A percentile compares a stretch with the other conserved stretches of the same genome.
Conservation (phyloP, 345 rosid genomes). For the Lepidium didymum region DNA sequence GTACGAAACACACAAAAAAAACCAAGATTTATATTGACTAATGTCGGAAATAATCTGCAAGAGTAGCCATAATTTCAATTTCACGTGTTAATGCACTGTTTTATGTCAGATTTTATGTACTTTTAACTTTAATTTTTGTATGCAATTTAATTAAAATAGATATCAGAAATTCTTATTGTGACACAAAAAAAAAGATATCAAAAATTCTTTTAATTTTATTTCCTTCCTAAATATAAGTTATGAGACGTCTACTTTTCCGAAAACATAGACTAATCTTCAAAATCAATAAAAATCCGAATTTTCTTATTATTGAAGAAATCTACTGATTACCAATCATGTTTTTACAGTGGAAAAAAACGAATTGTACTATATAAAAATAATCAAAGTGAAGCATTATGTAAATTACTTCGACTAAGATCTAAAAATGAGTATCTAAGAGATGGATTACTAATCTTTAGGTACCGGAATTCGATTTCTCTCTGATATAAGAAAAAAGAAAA, state of each 20-base stretch:
- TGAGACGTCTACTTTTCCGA: neutral
- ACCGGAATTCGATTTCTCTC: no score
- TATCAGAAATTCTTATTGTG: no score
- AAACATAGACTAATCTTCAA: no score
- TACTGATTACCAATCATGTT: no score
- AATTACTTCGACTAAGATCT: neutral
- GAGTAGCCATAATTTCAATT: conserved; percentile 2
- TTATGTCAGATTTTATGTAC: neutral
- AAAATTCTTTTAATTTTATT: neutral
- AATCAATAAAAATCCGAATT: no score
- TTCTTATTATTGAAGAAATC: no score
- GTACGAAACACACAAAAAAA: neutral
- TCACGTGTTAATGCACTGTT: conserved; percentile 19
- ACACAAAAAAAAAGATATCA: no score
- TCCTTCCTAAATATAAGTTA: neutral
- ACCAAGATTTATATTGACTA: conserved; percentile 14
- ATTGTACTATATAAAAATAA: no score
- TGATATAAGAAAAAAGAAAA: no score
- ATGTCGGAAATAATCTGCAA: conserved; percentile 10
- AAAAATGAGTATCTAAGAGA: neutral
- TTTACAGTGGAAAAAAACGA: no score
- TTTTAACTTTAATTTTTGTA: neutral
- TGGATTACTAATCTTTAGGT: no score
- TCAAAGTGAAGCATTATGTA: neutral
- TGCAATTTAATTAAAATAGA: neutral